A percentile compares a stretch with the other conserved stretches of the same genome.
Evolutionary conservation across 2,329 filamentous ascomycete species (phyloP).

Genomic region (Leptographium radiaticola): DNA sequence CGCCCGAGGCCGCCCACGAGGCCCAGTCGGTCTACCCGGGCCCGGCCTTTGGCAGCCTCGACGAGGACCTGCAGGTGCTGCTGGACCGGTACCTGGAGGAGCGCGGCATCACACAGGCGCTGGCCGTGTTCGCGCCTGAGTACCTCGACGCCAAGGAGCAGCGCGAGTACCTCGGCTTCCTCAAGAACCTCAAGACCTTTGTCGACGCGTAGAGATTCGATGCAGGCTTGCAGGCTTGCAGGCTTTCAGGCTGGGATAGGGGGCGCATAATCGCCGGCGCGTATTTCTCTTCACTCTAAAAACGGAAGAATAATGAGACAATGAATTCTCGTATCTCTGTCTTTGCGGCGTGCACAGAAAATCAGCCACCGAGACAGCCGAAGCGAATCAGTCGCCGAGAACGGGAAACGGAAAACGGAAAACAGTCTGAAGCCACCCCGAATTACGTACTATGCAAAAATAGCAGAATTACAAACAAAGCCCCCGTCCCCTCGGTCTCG

Average conservation of each 20-base stretch:
- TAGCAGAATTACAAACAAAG: background rate
- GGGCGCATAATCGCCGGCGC: background rate
- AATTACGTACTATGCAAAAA: background rate
- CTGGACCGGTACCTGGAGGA: slow-evolving; percentile 92
- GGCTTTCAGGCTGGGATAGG: background rate
- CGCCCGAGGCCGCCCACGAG: slow-evolving; percentile 63
- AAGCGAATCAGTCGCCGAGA: too few species aligned
- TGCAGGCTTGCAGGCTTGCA: too few species aligned
- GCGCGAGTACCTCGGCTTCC: slow-evolving; percentile 87
- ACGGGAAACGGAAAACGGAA: background rate
- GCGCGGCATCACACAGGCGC: slow-evolving; percentile 73
- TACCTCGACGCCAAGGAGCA: slow-evolving; percentile 99
- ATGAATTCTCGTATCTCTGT: background rate
- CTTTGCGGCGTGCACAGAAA: too few species aligned
- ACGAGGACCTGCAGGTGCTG: slow-evolving; percentile 87
- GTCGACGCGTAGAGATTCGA: slow-evolving; percentile 57
- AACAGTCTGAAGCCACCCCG: background rate
- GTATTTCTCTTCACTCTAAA: background rate
- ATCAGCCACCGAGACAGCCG: too few species aligned
- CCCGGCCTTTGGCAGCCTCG: slow-evolving; percentile 84
- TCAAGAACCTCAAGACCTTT: slow-evolving; percentile 77
- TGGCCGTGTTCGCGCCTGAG: slow-evolving; percentile 85
- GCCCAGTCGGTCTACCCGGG: slow-evolving; percentile 75
- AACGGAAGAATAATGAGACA: background rate
- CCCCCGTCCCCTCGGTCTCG: background rate